Evolutionary conservation across 75 land plant species (phyloP), one percentile per base, ranked within the genome.

Genomic region (Selaginella tamariscina): DNA sequence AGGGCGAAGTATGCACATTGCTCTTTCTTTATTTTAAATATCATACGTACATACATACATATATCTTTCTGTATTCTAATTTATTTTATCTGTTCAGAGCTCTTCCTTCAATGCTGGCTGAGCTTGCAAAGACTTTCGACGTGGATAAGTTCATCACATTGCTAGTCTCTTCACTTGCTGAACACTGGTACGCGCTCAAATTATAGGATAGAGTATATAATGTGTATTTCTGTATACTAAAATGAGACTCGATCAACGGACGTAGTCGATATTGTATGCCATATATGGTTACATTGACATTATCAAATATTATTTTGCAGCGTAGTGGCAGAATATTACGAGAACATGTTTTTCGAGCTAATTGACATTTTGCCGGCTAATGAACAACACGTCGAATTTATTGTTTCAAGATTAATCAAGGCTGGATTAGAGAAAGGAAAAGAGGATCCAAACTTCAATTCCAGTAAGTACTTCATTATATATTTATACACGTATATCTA

Each of bases 111-210:
- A 23, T 81, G 29, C 72, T 90, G 68, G 26, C 56, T 56, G 75
- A 68, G 31, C 68, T 90, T 26, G 64, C 72, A 2, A 54, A 75
- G 66, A 78, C 75, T 55, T 90, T 75, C 78, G 75, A 85, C 57
- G 77, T 79, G 27, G 83, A 85, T 29, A 84, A 54, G 49, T 88
- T 90, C 54, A 26, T 88, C 9, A 18, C 56, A 11, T 55, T 83
- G 27, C 75, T 81, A 31, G n/a, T 87, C 22, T 73, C 75, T 26
- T 65, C 82, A 27, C 65, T 88, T 54, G 63, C 79, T 44, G 66
- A 83, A 28, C 72, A 76, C 78, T 79, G 92, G 96, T 90, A n/a
- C 44, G 80, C 18, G 15, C n/a, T n/a, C n/a, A n/a, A n/a, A n/a
- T n/a, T n/a, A n/a, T n/a, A n/a, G n/a, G n/a, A n/a, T n/a, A n/a